These are phyloP conservation scores for Myriangium duriaei DNA, from an alignment of 2,329 filamentous ascomycete species.

Conservation along the genomic window DNA sequence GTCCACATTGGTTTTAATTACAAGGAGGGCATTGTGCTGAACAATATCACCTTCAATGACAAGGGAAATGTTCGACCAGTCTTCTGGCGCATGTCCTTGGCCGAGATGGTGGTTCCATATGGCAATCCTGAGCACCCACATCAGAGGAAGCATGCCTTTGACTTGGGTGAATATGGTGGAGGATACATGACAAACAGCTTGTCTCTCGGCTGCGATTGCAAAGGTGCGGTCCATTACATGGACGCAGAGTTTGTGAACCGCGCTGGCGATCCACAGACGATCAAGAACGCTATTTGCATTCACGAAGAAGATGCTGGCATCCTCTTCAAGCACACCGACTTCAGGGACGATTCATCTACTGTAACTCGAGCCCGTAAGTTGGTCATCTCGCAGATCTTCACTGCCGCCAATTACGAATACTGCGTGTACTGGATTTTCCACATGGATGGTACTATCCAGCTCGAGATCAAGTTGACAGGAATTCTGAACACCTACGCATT, in stretches of 20 bases:
- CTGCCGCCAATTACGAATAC: conserved; percentile 93
- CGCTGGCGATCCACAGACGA: conserved; percentile 52
- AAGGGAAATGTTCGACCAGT: conserved; percentile 62
- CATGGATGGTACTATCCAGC: conserved; percentile 82
- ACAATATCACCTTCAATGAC: conserved; percentile 83
- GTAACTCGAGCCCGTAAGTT: conserved; percentile 79
- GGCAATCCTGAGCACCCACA: conserved; percentile 70
- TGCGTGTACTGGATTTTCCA: conserved; percentile 81
- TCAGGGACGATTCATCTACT: conserved; percentile 76
- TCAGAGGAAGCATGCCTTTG: conserved; percentile 66
- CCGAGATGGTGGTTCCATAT: conserved; percentile 90
- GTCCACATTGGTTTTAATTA: conserved; percentile 94
- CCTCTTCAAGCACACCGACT: conserved; percentile 79
- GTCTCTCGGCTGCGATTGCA: conserved; percentile 70
- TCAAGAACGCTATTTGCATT: conserved; percentile 92
- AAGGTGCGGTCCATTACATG: conserved; percentile 83
- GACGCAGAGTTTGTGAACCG: conserved; percentile 75
- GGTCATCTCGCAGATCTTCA: conserved; percentile 84
- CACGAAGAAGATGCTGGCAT: conserved; percentile 90
- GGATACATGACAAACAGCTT: conserved; percentile 58
- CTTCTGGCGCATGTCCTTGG: conserved; percentile 80
- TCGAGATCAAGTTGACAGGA: conserved; percentile 79
- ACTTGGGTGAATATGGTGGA: conserved; percentile 66
- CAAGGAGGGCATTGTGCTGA: conserved; percentile 78
- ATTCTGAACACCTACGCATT: conserved; percentile 87